Conservation (phyloP, 2,329 filamentous ascomycete genomes). For the Coniochaeta hoffmannii region DNA sequence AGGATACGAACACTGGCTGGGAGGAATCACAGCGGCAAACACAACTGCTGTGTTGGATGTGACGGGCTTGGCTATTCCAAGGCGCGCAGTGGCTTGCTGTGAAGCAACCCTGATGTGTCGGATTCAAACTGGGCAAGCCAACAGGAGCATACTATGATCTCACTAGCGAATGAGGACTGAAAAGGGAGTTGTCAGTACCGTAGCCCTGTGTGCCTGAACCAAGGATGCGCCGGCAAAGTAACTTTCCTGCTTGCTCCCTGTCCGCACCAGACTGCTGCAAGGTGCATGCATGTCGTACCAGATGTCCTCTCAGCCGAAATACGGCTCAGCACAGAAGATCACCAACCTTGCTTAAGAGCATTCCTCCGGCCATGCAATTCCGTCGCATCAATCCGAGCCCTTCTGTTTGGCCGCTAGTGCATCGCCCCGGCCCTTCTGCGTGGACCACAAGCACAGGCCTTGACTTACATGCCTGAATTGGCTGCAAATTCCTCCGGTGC, state of each 20-base stretch:
- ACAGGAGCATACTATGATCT: no score
- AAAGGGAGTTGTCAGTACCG: neutral
- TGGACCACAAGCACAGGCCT: neutral
- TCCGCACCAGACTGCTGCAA: neutral
- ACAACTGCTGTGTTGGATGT: neutral
- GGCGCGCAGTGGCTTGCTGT: neutral
- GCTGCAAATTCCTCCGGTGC: neutral
- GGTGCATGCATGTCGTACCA: neutral
- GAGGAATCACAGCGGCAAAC: neutral
- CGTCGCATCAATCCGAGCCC: neutral
- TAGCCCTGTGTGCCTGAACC: neutral
- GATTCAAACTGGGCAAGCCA: no score
- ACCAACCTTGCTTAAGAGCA: neutral
- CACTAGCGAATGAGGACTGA: no score
- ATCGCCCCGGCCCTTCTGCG: neutral
- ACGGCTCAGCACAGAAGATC: neutral
- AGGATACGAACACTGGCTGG: no score
- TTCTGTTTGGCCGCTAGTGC: neutral
- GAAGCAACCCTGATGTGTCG: neutral
- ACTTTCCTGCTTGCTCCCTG: neutral
- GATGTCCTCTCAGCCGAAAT: neutral
- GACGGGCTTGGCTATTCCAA: neutral
- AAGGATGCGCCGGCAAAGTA: neutral
- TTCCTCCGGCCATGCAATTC: neutral
- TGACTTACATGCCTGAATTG: neutral